These are phyloP conservation scores for Houttuynia cordata DNA, from an alignment of 164 flowering plant genomes.

Conservation along the genomic window DNA sequence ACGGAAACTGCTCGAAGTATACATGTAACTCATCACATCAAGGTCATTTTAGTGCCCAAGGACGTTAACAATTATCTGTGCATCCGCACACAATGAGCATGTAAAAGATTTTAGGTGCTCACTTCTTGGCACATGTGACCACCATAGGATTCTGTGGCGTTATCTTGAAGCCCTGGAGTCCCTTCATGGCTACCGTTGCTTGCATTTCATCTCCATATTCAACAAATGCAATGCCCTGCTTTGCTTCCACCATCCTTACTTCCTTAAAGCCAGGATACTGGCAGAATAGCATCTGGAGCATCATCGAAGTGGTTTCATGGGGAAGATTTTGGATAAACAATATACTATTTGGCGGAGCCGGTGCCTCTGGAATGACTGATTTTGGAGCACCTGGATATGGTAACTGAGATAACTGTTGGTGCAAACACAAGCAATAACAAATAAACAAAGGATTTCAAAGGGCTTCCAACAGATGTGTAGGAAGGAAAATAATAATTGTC, in stretches of 20 bases:
- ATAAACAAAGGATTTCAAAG: neutral
- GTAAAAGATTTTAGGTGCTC: slow-evolving; percentile 8
- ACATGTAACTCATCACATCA: too few species aligned
- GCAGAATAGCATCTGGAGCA: slow-evolving; percentile 77
- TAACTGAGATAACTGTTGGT: slow-evolving; percentile 58
- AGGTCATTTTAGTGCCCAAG: too few species aligned
- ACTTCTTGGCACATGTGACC: slow-evolving; percentile 88
- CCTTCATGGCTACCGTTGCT: slow-evolving; percentile 73
- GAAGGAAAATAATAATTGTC: too few species aligned
- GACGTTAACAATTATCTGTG: too few species aligned
- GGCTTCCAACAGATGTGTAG: neutral
- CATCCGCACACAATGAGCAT: too few species aligned
- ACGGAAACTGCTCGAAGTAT: too few species aligned
- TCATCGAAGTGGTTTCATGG: slow-evolving; percentile 71
- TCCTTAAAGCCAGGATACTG: slow-evolving; percentile 89
- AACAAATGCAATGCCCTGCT: slow-evolving; percentile 93
- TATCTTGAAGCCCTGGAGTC: slow-evolving; percentile 75
- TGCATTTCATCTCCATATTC: slow-evolving; percentile 84
- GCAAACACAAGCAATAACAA: neutral
- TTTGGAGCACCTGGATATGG: slow-evolving; percentile 66
- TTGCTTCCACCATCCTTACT: slow-evolving; percentile 91
- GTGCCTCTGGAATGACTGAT: slow-evolving; percentile 67
- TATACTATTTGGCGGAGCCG: slow-evolving; percentile 88
- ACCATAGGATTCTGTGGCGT: slow-evolving; percentile 60
- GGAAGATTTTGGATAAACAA: slow-evolving; percentile 89